These are phyloP conservation scores for Quercus engelmannii DNA, from an alignment of 306 rosid species.

Conservation along the genomic window DNA sequence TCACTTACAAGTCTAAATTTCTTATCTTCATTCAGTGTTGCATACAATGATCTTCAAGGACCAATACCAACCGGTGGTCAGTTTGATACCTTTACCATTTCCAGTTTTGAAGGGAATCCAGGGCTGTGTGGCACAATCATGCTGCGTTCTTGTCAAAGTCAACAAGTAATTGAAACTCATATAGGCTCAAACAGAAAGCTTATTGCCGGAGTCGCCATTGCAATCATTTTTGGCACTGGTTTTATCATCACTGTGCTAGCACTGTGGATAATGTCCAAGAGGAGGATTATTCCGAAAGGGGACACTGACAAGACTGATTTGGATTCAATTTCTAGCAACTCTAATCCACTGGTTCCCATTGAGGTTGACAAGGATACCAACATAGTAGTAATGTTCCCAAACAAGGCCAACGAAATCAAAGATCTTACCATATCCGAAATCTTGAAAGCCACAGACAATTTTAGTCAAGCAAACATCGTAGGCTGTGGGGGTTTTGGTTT, in stretches of 20 bases:
- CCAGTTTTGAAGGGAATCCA: slow-evolving; percentile 70
- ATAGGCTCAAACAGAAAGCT: slow-evolving; percentile 41
- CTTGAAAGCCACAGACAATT: slow-evolving; percentile 82
- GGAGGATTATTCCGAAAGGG: slow-evolving; percentile 80
- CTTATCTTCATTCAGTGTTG: slow-evolving; percentile 83
- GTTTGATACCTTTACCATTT: slow-evolving; percentile 62
- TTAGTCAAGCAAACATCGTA: slow-evolving; percentile 83
- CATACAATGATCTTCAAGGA: slow-evolving; percentile 75
- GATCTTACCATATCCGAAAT: slow-evolving; percentile 79
- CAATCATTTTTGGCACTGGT: slow-evolving; percentile 45
- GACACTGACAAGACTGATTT: slow-evolving; percentile 63
- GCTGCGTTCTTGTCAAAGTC: slow-evolving; percentile 55
- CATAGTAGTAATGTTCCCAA: slow-evolving; percentile 78
- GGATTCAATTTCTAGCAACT: slow-evolving; percentile 54
- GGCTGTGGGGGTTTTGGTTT: slow-evolving; percentile 98
- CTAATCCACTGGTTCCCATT: slow-evolving; percentile 50
- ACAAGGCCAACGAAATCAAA: slow-evolving; percentile 53
- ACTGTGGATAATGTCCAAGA: slow-evolving; percentile 77
- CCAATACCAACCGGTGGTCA: slow-evolving; percentile 76
- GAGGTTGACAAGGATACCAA: slow-evolving; percentile 67
- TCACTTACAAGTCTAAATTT: slow-evolving; percentile 64
- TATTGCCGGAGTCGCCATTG: slow-evolving; percentile 39
- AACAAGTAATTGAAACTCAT: slow-evolving; percentile 13
- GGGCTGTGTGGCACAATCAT: slow-evolving; percentile 56
- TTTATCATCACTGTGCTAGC: slow-evolving; percentile 39